Percentiles rank a stretch among this genome's conserved stretches.
Conservation (phyloP, 345 rosid species). For the Acer campestre region DNA sequence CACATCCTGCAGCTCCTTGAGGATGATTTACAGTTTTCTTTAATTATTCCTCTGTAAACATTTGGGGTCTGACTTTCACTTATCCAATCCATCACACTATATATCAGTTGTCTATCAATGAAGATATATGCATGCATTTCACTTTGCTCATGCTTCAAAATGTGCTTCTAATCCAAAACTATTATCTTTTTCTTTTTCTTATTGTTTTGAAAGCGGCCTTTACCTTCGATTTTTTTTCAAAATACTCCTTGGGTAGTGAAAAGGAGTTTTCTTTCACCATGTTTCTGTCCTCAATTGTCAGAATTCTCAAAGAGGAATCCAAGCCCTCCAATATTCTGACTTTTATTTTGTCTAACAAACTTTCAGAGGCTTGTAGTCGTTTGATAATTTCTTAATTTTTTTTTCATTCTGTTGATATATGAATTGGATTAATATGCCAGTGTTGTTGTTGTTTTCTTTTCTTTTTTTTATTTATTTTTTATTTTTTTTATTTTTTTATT, state of each 20-base stretch:
- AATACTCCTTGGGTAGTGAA: not conserved
- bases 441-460: too few species aligned
- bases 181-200: not conserved
- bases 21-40: not conserved
- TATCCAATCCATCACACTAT: not conserved
- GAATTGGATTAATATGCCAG: not conserved
- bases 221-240: not conserved
- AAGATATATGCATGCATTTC: not conserved
- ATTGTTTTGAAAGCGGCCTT: not conserved
- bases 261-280: not conserved
- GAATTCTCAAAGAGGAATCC: not conserved
- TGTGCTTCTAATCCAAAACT: not conserved
- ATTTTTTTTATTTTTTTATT: too few species aligned
- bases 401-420: not conserved
- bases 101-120: not conserved
- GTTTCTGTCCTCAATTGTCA: not conserved
- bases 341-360: not conserved
- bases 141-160: not conserved
- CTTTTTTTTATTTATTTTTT: too few species aligned
- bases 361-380: not conserved
- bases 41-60: not conserved
- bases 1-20: not conserved
- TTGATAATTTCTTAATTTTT: not conserved
- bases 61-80: conserved; percentile 12
- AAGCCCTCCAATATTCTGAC: not conserved